Conservation (phyloP, 2,329 filamentous ascomycete genomes). For the Pseudogymnoascus sp. region DNA sequence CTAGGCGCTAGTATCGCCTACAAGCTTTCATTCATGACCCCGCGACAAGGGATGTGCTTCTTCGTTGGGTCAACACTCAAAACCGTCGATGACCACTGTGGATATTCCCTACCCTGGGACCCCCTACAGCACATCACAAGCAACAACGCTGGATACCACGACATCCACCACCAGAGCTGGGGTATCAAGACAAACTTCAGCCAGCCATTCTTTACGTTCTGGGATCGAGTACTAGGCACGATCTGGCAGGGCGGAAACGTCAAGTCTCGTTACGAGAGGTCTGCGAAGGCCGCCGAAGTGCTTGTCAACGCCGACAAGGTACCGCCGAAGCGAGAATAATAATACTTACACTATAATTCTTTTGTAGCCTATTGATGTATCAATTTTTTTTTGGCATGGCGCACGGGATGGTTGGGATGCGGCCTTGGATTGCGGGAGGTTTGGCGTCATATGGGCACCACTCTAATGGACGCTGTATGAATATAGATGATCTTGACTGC, state of each 20-base stretch:
- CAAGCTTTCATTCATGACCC: constrained; percentile 73
- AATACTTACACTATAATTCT: constrained; percentile 11
- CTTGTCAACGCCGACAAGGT: constrained; percentile 19
- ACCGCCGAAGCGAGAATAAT: constrained; percentile 12
- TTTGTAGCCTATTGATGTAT: constrained; percentile 10
- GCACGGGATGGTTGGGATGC: constrained; percentile 9
- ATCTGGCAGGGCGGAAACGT: constrained; percentile 29
- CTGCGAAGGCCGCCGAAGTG: constrained; percentile 27
- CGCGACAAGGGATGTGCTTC: constrained; percentile 81
- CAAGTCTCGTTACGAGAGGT: constrained; percentile 24
- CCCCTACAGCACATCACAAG: constrained; percentile 84
- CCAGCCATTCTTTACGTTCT: constrained; percentile 92
- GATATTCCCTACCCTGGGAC: constrained; percentile 93
- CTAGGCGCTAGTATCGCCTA: constrained; percentile 80
- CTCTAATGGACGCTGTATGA: constrained; percentile 10
- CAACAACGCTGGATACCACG: constrained; percentile 95
- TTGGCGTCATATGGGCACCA: constrained; percentile 5
- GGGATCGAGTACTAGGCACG: constrained; percentile 78
- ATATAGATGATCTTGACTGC: constrained; percentile 11
- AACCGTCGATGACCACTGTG: constrained; percentile 96
- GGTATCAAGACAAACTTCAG: constrained; percentile 95
- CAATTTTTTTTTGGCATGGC: constrained; percentile 1
- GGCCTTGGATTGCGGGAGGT: constrained; percentile 10
- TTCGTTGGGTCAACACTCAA: constrained; percentile 88
- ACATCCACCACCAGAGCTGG: constrained; percentile 98